Evolutionary conservation across 345 rosid genomes (phyloP).

Genomic region (Eucalyptus cloeziana): DNA sequence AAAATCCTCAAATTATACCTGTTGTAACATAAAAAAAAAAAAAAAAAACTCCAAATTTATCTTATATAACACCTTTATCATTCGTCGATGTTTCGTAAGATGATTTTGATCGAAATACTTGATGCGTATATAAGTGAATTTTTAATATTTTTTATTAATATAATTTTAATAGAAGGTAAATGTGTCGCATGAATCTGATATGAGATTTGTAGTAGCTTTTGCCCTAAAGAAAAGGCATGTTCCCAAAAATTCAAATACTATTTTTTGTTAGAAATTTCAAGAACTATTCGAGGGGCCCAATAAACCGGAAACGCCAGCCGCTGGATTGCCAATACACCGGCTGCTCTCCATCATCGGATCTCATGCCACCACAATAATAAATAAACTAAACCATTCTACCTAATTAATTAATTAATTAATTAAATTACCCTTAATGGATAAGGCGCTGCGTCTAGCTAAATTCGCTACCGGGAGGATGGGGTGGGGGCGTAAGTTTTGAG

Average conservation of each 20-base stretch:
- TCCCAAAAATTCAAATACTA: not conserved
- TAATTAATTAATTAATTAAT: not conserved
- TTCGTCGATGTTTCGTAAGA: too few species aligned
- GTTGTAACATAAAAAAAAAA: too few species aligned
- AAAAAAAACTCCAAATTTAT: rapidly evolving
- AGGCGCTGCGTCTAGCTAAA: not conserved
- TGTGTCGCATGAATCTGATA: rapidly evolving
- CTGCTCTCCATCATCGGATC: not conserved
- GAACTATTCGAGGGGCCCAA: not conserved
- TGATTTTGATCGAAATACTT: too few species aligned
- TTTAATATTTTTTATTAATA: too few species aligned
- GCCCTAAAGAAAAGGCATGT: not conserved
- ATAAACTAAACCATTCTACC: not conserved
- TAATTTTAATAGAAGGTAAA: rapidly evolving
- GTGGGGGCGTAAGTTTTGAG: too few species aligned
- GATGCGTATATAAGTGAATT: too few species aligned
- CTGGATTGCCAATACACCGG: not conserved
- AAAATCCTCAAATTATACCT: not conserved
- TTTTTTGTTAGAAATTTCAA: too few species aligned
- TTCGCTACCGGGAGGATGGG: too few species aligned
- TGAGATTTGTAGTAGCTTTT: not conserved
- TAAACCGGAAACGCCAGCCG: not conserved
- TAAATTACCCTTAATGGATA: not conserved
- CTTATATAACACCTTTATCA: rapidly evolving
- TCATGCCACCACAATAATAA: not conserved